Base-by-base conservation (phyloP, 495 filamentous ascomycete genomes). In the Aspergillus affinis region DNA sequence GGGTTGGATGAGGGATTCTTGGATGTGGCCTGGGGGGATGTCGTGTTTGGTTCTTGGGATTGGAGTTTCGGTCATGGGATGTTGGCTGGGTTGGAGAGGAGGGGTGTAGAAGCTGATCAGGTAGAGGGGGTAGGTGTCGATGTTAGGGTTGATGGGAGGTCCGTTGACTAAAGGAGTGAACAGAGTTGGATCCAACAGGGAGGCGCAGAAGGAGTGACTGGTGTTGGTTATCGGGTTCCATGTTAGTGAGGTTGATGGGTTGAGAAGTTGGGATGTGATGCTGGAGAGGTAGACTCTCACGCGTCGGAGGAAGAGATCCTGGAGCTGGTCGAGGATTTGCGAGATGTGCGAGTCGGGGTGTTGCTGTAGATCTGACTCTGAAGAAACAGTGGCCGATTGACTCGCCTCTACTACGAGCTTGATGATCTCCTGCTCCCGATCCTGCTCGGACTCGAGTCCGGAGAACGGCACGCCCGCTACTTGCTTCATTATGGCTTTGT, bases 401-500 rank as follows among this genome's bases (percentile, higher is more conserved):
- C 59, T 59, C 3, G 51, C 60, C 8, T 50, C 60, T 49, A 62
- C 55, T 29, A 72, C 48, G 12, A 59, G 61, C 6, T 69, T 23
- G 26, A 78, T 59, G 27, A 78, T 74, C 13, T 60, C 57, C n/a
- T 59, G 10, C 48, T 72, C 69, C 27, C 46, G 46, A 18, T 3
- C 17, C 5, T 55, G 65, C 26, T 30, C 58, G 17, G 19, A 3
- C 2, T 15, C 46, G 18, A 72, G 27, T 0, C 72, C 73, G 17
- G 66, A 63, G 60, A 78, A 79, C 3, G 70, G 64, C 3, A 54
- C 65, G 2, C 75, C 75, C 19, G 74, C 69, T 10, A 79, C 68
- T 56, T 79, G 77, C 58, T 78, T 79, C 72, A 78, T 71, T 18
- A 73, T 48, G 18, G 72, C 62, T 48, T 77, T 77, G 69, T 72